Evolutionary conservation across 306 rosid genomes (phyloP).

Genomic region (Casuarina equisetifolia): DNA sequence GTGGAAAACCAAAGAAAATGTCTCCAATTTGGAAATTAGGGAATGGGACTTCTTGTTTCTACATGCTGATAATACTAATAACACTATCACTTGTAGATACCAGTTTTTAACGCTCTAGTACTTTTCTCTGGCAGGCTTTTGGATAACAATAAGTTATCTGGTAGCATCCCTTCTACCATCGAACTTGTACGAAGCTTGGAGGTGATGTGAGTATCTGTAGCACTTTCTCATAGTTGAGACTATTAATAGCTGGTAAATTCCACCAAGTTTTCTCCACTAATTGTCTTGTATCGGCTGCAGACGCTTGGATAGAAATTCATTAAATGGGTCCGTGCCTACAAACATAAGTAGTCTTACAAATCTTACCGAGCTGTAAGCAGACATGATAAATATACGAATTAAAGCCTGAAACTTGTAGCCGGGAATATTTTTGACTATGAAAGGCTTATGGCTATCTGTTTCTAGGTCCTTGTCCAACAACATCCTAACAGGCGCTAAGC

Average conservation of each 20-base stretch:
- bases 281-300: conserved; percentile 37
- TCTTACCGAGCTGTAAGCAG: conserved; percentile 47
- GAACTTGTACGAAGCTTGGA: conserved; percentile 51
- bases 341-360: conserved; percentile 47
- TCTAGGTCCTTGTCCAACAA: conserved; percentile 66
- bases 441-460: conserved; percentile 11
- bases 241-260: neutral
- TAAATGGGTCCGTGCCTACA: conserved; percentile 46
- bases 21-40: neutral
- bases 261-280: conserved; percentile 11
- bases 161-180: conserved; percentile 58
- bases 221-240: conserved; percentile 9
- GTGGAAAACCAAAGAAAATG: neutral
- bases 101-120: neutral
- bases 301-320: conserved; percentile 48
- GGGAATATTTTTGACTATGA: neutral
- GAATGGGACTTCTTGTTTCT: neutral
- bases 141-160: conserved; percentile 45
- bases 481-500: conserved; percentile 51
- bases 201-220: conserved; percentile 59
- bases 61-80: neutral
- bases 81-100: neutral
- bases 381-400: conserved; percentile 8
- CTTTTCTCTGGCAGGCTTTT: conserved; percentile 58
- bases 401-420: neutral